Conservation (phyloP, 768 basidiomycete species). For the Boletellus ananas region DNA sequence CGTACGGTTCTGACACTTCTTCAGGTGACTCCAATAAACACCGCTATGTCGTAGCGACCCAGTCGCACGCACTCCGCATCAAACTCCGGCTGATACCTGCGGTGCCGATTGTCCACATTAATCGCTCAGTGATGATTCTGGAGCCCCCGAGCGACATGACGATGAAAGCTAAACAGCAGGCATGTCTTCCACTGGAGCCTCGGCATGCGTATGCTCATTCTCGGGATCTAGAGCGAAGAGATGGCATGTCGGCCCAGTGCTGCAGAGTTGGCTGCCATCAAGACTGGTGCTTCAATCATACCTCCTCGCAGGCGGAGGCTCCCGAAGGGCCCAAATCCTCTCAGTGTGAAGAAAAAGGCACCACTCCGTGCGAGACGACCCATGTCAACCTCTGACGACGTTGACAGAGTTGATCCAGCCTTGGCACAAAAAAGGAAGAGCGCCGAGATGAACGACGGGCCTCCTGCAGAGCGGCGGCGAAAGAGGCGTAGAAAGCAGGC, state of each 20-base stretch:
- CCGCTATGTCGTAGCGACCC: conserved; percentile 86
- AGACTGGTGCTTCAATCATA: conserved; percentile 30
- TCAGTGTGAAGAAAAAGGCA: conserved; percentile 89
- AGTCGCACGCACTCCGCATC: conserved; percentile 68
- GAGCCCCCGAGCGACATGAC: conserved; percentile 87
- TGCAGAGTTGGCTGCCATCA: conserved; percentile 46
- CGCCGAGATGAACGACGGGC: background rate
- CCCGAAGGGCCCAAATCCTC: conserved; percentile 86
- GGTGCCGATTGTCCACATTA: conserved; percentile 87
- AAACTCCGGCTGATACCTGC: conserved; percentile 73
- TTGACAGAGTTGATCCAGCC: background rate
- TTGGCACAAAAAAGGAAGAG: conserved; percentile 21
- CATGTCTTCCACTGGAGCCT: conserved; percentile 25
- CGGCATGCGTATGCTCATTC: background rate
- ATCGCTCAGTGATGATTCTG: conserved; percentile 88
- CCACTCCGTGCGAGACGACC: conserved; percentile 6
- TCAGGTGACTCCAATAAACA: conserved; percentile 84
- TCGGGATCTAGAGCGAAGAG: conserved; percentile 55
- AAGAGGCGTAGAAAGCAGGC: conserved; percentile 22
- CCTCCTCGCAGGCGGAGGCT: conserved; percentile 58
- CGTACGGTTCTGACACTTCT: conserved; percentile 5
- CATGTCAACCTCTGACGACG: background rate
- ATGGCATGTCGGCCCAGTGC: conserved; percentile 49
- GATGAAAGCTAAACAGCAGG: conserved; percentile 59
- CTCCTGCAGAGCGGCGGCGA: conserved; percentile 10